Evolutionary conservation across 805 yeast genomes (phyloP), one percentile per base, ranked within the genome.

Genomic region (Kregervanrija pseudodelftensis): DNA sequence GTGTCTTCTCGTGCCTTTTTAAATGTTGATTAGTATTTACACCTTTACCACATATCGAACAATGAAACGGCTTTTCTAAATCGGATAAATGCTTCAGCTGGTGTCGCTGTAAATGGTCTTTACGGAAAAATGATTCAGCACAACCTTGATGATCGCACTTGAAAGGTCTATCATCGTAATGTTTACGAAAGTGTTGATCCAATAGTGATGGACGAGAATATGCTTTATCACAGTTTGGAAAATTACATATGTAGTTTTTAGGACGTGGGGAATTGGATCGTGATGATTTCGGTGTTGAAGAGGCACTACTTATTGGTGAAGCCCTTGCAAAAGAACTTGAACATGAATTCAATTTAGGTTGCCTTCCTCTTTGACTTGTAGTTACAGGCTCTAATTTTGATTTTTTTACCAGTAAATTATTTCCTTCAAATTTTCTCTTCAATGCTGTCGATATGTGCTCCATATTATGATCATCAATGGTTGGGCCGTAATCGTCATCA

Each of bases 91-190:
- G 96, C 14, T 87, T 77, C 17, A 83, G 60, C 43, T 68, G 49
- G 60, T 89, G 97, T 12, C 93, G 87, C 43, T 80, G 73, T 43
- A 89, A 69, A 65, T 89, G 95, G 51, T 89, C 90, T 46, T 82
- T 84, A 42, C 96, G 72, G 13, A 78, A 68, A 57, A 88, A 93
- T 0, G 82, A 61, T 49, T 76, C 77, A 1, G 64, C 69, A 63
- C 99, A 93, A 4, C 62, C 67, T 2, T 63, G 59, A 12, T 67
- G 68, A 5, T 68, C 64, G 61, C 96, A 85, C 33, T 61, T 62
- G 57, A 76, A 89, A 0, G 96, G 95, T 47, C 95, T 73, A 50
- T 85, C 91, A 50, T 79, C 76, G 4, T 88, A 77, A 61, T 89
- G 97, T 1, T 89, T 71, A 52, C 89, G 72, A 60, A 72, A 66